phyloP scores from a whole-genome alignment of 2,329 filamentous ascomycete genomes.

The Zymoseptoria tritici region DNA sequence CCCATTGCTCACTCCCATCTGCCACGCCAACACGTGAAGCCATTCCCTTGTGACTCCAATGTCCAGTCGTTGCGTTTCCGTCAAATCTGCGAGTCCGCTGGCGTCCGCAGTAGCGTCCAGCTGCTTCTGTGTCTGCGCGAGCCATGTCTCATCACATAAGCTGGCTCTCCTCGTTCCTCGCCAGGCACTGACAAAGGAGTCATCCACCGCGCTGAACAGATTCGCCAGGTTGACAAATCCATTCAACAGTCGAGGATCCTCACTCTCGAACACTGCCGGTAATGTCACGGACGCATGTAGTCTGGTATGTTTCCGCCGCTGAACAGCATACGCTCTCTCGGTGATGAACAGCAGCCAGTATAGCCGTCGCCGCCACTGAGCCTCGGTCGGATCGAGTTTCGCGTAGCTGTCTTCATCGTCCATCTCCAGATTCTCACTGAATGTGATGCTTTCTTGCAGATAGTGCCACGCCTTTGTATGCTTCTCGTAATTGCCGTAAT shows the following conservation, averaged over 20 bases:
- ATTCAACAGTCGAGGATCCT: conserved; percentile 29
- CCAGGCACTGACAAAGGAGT: conserved; percentile 30
- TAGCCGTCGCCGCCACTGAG: conserved; percentile 29
- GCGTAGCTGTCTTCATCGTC: conserved; percentile 28
- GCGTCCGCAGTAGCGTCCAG: conserved; percentile 27
- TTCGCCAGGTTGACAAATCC: conserved; percentile 31
- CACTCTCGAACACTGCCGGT: conserved; percentile 28
- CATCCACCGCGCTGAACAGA: conserved; percentile 30
- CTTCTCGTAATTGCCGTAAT: conserved; percentile 30
- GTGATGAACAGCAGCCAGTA: conserved; percentile 33
- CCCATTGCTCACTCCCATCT: conserved; percentile 32
- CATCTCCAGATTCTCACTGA: conserved; percentile 27
- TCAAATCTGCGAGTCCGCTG: conserved; percentile 20
- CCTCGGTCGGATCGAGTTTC: conserved; percentile 26
- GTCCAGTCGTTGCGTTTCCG: conserved; percentile 31
- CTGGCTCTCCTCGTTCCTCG: conserved; percentile 26
- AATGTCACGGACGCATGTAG: conserved; percentile 26
- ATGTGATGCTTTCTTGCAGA: conserved; percentile 30
- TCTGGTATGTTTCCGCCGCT: conserved; percentile 28
- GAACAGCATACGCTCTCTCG: conserved; percentile 31
- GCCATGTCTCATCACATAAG: conserved; percentile 30
- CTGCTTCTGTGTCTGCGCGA: conserved; percentile 28
- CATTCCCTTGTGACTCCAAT: conserved; percentile 30
- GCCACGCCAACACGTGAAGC: conserved; percentile 32
- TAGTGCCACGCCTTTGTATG: conserved; percentile 30